Evolutionary conservation across 495 filamentous ascomycete species (phyloP).

Genomic region (Xanthoparmelia taractica): DNA sequence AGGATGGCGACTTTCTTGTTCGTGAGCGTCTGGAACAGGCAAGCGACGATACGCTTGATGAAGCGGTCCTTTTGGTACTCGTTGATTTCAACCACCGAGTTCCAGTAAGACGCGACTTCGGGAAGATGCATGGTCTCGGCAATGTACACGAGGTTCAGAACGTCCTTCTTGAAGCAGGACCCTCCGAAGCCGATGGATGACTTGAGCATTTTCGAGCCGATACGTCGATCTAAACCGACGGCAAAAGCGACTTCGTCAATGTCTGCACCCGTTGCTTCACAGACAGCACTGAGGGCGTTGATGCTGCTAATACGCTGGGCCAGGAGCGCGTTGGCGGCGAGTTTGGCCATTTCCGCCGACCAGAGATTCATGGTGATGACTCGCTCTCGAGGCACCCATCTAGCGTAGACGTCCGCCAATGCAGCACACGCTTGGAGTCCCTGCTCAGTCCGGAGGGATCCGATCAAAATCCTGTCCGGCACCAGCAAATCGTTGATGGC

Average conservation of each 20-base stretch:
- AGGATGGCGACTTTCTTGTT: slow-evolving; percentile 68
- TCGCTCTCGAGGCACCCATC: slow-evolving; percentile 59
- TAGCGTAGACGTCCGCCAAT: slow-evolving; percentile 57
- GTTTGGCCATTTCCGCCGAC: slow-evolving; percentile 73
- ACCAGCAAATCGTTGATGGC: slow-evolving; percentile 61
- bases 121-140: slow-evolving; percentile 60
- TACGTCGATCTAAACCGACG: slow-evolving; percentile 63
- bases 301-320: slow-evolving; percentile 79
- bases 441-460: slow-evolving; percentile 48
- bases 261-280: slow-evolving; percentile 69
- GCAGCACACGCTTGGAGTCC: slow-evolving; percentile 55
- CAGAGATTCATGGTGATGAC: slow-evolving; percentile 70
- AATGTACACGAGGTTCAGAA: slow-evolving; percentile 67
- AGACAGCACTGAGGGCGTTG: slow-evolving; percentile 73
- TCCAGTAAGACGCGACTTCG: slow-evolving; percentile 74
- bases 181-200: slow-evolving; percentile 74
- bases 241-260: slow-evolving; percentile 63
- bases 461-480: slow-evolving; percentile 75
- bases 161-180: slow-evolving; percentile 67
- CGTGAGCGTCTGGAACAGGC: slow-evolving; percentile 60
- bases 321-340: slow-evolving; percentile 74
- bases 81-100: slow-evolving; percentile 64
- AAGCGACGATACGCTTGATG: slow-evolving; percentile 51
- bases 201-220: slow-evolving; percentile 68
- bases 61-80: slow-evolving; percentile 68